Base-by-base conservation (phyloP, 2,329 filamentous ascomycete genomes). In the Arthrobotrys conoides region DNA sequence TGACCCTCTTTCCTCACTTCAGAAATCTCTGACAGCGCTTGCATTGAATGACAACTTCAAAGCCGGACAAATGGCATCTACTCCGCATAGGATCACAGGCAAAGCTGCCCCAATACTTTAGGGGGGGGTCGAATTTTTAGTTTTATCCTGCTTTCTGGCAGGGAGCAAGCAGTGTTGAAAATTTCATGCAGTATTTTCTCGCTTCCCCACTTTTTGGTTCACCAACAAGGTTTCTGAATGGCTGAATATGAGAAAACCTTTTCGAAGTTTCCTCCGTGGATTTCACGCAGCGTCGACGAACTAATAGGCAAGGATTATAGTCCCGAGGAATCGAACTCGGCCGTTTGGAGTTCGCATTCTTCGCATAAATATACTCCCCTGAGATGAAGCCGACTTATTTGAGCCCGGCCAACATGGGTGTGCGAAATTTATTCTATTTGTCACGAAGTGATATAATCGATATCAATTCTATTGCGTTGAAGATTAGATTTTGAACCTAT, bases 171-270 rank as follows among this genome's bases (percentile, higher is more conserved):
- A 51, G 63, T 46, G 63, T 71, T 30, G 73, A 71, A 78, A 72
- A 72, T 55, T 63, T 71, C 63, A 78, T 72, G 75, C 75, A 78
- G 61, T 59, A 44, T 72, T 78, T 78, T 78, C 73, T 71, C 68
- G 68, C 68, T 72, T 78, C 68, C 68, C 75, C 75, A 72, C 68
- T 69, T 78, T 78, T 68, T 63, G 55, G 49, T 68, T 61, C 67
- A 66, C 73, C 22, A 41, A 48, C 67, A 71, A 48, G 75, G 68
- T 70, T 18, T 53, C 38, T 38, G 51, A 41, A 48, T 61, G 66
- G 55, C 41, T 63, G 55, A 46, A 22, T 20, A 49, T 14, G n/a
- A 46, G 44, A 46, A 49, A 65, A 48, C 51, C 48, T 30, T 59
- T 66, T 59, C 41, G 4, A 71, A 48, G 57, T 49, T 66, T 66